Evolutionary conservation across 495 filamentous ascomycete species (phyloP), one percentile per base, ranked within the genome.

Genomic region (Penicillium cataractarum): DNA sequence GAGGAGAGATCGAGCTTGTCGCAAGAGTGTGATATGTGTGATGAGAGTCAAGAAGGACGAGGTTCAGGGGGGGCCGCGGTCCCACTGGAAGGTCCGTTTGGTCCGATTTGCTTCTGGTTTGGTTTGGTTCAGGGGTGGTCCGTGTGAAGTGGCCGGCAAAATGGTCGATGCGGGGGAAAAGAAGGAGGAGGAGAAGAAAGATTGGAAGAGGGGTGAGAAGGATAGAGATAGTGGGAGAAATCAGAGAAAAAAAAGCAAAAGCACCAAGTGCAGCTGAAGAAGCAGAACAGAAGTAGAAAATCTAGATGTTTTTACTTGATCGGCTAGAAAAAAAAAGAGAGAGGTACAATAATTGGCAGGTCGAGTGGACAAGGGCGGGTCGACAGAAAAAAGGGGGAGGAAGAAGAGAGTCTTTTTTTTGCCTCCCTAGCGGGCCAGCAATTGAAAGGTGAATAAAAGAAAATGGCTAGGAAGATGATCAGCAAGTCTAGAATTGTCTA

Each of bases 121-220:
- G 42, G 24, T 26, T n/a, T 24, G 31, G 50, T 46, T 65, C 63
- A 65, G 63, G 63, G 63, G 63, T 61, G 57, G 62, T 40, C 62
- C 51, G 62, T 64, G 62, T n/a, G n/a, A n/a, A 37, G 37, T 55
- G 57, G 50, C 61, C 64, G 58, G 64, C 60, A 55, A 52, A 42
- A 9, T 60, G 51, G 31, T 42, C 44, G 24, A 53, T 53, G 37
- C 40, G 56, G 33, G 29, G 31, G 32, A 12, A 17, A 17, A 44
- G 40, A 24, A 24, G 12, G 15, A 46, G 39, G 33, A 13, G 22
- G 35, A 33, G 13, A 19, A 57, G 42, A 9, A 4, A 21, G 31
- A 39, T 31, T 31, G 22, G 44, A 27, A 21, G 55, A 17, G 35
- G n/a, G 31, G 46, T 19, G 33, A 24, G 32, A 52, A 29, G 21